Percentiles rank a stretch among this genome's conserved stretches.
phyloP scores from a whole-genome alignment of 495 filamentous ascomycete genomes.

The Darksidea phi region DNA sequence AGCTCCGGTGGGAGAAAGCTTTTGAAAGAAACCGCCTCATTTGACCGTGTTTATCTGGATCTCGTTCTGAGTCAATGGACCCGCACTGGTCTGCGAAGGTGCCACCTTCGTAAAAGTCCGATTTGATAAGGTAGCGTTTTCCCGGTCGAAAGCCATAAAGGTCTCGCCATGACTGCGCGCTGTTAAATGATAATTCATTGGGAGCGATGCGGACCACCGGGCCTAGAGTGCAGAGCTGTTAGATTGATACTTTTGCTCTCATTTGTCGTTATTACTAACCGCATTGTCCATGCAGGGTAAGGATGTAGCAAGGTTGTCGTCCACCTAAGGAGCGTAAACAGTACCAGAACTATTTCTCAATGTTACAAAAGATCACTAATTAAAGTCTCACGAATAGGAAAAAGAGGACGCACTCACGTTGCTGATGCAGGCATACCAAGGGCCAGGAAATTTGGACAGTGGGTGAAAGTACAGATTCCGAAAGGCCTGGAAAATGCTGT shows the following conservation, averaged over 20 bases:
- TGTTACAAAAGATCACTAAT: too few species aligned
- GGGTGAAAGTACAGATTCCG: conserved; percentile 43
- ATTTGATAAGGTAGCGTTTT: conserved; percentile 12
- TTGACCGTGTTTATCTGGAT: too few species aligned
- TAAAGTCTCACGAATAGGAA: conserved; percentile 25
- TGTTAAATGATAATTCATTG: conserved; percentile 54
- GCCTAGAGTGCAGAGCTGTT: too few species aligned
- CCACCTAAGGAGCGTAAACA: too few species aligned
- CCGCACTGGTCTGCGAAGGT: background rate
- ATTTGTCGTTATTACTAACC: too few species aligned
- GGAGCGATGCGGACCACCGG: conserved; percentile 58
- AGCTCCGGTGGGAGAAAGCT: too few species aligned
- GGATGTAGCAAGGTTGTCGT: conserved; percentile 7
- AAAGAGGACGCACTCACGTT: too few species aligned
- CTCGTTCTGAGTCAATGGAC: too few species aligned
- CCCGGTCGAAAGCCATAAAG: conserved; percentile 53
- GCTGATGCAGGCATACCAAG: conserved; percentile 41
- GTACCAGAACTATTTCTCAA: too few species aligned
- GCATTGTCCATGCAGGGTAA: conserved; percentile 41
- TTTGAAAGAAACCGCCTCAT: too few species aligned
- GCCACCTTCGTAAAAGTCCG: conserved; percentile 43
- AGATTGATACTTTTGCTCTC: too few species aligned
- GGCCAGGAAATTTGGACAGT: conserved; percentile 46
- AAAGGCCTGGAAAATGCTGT: too few species aligned
- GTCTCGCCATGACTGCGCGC: conserved; percentile 52